Conservation (phyloP, 2,329 filamentous ascomycete species). For the Microcyclosporella mali region DNA sequence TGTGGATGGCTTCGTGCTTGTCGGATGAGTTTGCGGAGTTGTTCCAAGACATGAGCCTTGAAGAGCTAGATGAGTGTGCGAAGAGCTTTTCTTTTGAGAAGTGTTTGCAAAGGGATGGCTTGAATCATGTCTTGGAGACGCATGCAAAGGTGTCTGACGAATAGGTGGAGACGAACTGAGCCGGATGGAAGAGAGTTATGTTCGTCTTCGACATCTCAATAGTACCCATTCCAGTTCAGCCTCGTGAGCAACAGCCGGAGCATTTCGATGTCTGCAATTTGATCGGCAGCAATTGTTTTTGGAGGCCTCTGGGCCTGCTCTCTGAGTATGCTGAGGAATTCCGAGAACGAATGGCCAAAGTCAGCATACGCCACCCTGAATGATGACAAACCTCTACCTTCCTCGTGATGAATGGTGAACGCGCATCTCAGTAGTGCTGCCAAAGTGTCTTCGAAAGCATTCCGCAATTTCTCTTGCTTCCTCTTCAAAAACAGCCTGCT, state of each 20-base stretch:
- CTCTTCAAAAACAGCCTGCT: constrained; percentile 28
- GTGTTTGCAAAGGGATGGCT: constrained; percentile 46
- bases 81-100: constrained; percentile 50
- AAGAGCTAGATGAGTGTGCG: constrained; percentile 51
- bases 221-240: constrained; percentile 15
- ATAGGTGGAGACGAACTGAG: neutral
- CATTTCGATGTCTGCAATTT: constrained; percentile 11
- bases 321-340: constrained; percentile 8
- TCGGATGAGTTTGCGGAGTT: constrained; percentile 52
- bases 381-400: neutral
- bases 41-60: constrained; percentile 47
- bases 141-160: constrained; percentile 32
- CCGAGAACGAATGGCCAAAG: constrained; percentile 5
- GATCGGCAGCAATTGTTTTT: constrained; percentile 2
- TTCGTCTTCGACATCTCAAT: neutral
- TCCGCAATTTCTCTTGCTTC: constrained; percentile 23
- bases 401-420: constrained; percentile 4
- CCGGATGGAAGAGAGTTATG: too few species aligned
- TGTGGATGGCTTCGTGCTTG: constrained; percentile 47
- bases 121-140: constrained; percentile 52
- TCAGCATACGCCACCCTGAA: neutral
- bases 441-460: constrained; percentile 24
- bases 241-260: constrained; percentile 14
- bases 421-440: constrained; percentile 19
- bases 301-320: constrained; percentile 10